Base-by-base conservation (phyloP, 1,284 basidiomycete species). In the Austroboletus novae-zelandiae region DNA sequence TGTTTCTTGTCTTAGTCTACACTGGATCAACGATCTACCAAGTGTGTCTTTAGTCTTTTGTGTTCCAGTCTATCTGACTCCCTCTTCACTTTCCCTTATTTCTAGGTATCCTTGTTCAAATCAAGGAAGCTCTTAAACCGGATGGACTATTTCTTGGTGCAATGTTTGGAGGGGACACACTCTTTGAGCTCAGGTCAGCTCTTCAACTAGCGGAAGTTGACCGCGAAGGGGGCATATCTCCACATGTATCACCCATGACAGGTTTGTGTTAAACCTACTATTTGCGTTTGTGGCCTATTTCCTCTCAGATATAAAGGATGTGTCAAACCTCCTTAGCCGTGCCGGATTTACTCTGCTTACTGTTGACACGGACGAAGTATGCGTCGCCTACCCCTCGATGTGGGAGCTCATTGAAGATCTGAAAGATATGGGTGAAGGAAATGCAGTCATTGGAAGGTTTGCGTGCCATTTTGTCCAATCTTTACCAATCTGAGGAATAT, bases 1-100 rank as follows among this genome's bases (percentile, higher is more conserved):
- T 41, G 86, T 98, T 30, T 95, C 92, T 14, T 94, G 91, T 61
- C 79, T 97, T 3, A 89, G 87, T 51, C 75, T 99, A 47, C 97
- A 99, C 62, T 99, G 97, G 97, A 86, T 98, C 9, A 99, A 99
- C 61, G 97, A 99, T 71, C 80, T 99, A 13, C 96, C 95, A 53
- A 93, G 92, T 90, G 8, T 35, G 51, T 53, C 40, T 37, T 74
- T 53, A 34, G 15, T 13, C 42, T 18, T 3, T 14, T 31, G 29
- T 42, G 20, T 5, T 23, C 20, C 17, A 7, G 15, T 30, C 29
- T 31, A 15, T 30, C 18, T 57, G 8, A 1, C n/a, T 25, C 30
- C 23, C 40, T 14, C 30, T 40, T 44, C n/a, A 14, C 27, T 6
- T n/a, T 40, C 11, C 30, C 27, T 39, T 34, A 43, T 34, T 43